phyloP scores from a whole-genome alignment of 148 eudicot genomes.

The Spergularia marina region DNA sequence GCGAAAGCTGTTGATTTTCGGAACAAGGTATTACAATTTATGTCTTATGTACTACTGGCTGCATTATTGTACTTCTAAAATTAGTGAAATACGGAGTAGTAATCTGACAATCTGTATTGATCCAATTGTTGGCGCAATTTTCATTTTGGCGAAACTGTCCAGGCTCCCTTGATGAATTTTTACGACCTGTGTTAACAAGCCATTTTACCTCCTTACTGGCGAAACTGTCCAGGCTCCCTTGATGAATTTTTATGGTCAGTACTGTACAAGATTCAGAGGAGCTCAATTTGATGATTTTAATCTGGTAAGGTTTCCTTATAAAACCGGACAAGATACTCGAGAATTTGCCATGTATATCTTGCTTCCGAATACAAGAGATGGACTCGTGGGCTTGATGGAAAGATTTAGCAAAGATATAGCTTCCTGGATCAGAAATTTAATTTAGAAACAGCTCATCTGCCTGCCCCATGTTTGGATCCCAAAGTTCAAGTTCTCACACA shows the following conservation, averaged over 20 bases:
- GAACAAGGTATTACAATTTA: constrained; percentile 8
- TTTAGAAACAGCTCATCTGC: neutral
- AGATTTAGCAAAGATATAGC: constrained; percentile 9
- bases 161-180: constrained; percentile 10
- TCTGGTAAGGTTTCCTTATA: constrained; percentile 18
- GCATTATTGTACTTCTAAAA: no score
- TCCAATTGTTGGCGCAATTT: no score
- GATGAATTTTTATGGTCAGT: neutral
- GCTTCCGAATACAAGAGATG: constrained; percentile 16
- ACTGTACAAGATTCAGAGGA: neutral
- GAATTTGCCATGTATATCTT: constrained; percentile 22
- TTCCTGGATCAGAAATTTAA: constrained; percentile 11
- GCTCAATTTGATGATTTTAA: constrained; percentile 14
- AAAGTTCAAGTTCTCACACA: constrained; percentile 17
- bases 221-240: constrained; percentile 1
- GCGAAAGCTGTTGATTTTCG: constrained; percentile 24
- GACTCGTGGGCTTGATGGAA: constrained; percentile 14
- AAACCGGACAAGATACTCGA: constrained; percentile 7
- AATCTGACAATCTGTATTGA: no score
- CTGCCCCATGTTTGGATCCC: constrained; percentile 14
- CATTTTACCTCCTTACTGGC: constrained; percentile 14
- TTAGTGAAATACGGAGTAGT: no score
- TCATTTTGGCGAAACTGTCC: neutral
- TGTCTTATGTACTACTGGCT: no score
- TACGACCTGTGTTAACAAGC: neutral